Evolutionary conservation across 176 grass and related monocot species (phyloP), one percentile per base, ranked within the genome.

Genomic region (Thalia dealbata): DNA sequence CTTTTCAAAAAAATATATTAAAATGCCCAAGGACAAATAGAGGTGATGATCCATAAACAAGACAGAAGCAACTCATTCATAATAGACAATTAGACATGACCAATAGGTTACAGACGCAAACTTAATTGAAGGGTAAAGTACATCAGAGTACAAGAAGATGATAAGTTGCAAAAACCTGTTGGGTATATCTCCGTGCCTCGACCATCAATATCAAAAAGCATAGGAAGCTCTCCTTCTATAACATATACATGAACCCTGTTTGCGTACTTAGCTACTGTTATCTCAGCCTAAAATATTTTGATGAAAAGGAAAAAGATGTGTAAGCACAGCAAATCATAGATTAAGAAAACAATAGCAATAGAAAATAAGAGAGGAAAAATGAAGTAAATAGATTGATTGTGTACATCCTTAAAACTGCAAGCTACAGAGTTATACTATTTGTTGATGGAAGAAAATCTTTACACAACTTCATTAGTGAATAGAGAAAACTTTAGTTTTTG

Each of bases 141-240:
- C 4, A 42, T 52, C 2, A 27, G 38, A 83, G 77, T 83, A 45
- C 61, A 59, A 14, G 18, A 29, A 73, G 32, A 25, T 67, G 14
- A 38, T 43, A 27, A 70, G 18, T 63, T 75, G 72, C 22, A 73
- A 29, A 69, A 76, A 92, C 89, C 92, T 92, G 93, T 96, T 44
- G 93, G 93, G 79, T 87, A 92, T 54, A 92, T 77, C 51, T 92
- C 87, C 51, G 86, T 86, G 60, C 89, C 93, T 78, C 89, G 81
- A 73, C 89, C 93, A 82, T 96, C 93, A 61, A 88, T 58, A 63
- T 96, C 87, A 2, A 96, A 96, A 78, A 96, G 79, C 86, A 92
- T 86, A 7, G 89, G 93, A 64, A 82, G 65, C 21, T 80, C 89
- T 61, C 89, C 93, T 73, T 96, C 93, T 79, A 92, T 80, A 61